Evolutionary conservation across 257 asterid genomes (phyloP).

Genomic region (Solanum bulbocastanum): DNA sequence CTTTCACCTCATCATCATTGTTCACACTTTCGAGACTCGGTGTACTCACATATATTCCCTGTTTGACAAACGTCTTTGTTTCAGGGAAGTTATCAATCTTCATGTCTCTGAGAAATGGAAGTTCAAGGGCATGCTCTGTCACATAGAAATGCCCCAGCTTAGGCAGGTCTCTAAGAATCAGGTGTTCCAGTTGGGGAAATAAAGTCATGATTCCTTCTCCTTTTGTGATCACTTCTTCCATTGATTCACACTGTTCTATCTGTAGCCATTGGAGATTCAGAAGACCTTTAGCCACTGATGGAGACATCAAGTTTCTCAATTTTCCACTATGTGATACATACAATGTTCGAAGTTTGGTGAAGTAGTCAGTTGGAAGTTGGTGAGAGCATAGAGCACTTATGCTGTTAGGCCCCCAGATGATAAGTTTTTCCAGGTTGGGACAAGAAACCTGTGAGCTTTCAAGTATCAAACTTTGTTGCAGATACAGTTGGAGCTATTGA

Average conservation of each 20-base stretch:
- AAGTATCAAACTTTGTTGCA: too few relatives aligned
- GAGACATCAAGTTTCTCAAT: background rate
- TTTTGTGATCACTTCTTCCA: background rate
- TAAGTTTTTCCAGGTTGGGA: too few relatives aligned
- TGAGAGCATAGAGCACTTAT: background rate
- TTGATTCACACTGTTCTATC: rapidly evolving
- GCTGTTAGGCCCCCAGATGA: rapidly evolving
- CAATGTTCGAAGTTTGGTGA: background rate
- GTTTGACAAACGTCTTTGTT: too few relatives aligned
- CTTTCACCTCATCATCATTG: too few relatives aligned
- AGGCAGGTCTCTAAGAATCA: rapidly evolving
- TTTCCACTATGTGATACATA: rapidly evolving
- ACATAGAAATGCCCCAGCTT: too few relatives aligned
- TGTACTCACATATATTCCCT: too few relatives aligned
- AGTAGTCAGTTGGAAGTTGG: background rate
- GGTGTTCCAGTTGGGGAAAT: background rate
- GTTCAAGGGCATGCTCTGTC: too few relatives aligned
- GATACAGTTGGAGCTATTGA: too few relatives aligned
- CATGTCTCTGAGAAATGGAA: too few relatives aligned
- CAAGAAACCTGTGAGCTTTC: too few relatives aligned
- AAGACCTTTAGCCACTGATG: background rate
- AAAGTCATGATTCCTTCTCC: background rate
- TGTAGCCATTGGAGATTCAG: background rate
- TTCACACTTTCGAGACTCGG: too few relatives aligned
- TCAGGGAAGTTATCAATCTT: rapidly evolving